Conservation (phyloP, 257 asterid genomes). For the Verbascum thapsus region DNA sequence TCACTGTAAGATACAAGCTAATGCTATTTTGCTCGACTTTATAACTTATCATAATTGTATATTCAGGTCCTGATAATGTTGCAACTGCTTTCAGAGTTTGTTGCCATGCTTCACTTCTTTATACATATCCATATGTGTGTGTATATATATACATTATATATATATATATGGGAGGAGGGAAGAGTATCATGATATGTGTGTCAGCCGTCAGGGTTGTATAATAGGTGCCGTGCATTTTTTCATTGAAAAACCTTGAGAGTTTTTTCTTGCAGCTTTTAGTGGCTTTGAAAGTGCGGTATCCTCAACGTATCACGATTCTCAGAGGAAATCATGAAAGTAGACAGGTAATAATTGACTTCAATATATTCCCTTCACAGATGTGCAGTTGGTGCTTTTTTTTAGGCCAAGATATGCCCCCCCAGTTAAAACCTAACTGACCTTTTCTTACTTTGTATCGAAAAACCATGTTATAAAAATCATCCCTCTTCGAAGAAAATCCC, state of each 20-base stretch:
- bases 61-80: conserved; percentile 10
- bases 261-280: conserved; percentile 59
- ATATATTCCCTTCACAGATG: neutral
- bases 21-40: conserved; percentile 7
- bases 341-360: conserved; percentile 43
- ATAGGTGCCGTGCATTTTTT: too few relatives aligned
- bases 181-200: neutral
- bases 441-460: neutral
- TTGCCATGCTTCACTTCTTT: neutral
- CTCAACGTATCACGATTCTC: conserved; percentile 72
- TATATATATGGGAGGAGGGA: too few relatives aligned
- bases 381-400: neutral
- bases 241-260: conserved; percentile 30
- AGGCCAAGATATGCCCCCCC: neutral
- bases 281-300: conserved; percentile 70
- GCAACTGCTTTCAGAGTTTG: neutral
- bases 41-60: conserved; percentile 18
- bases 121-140: too few relatives aligned
- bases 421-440: neutral
- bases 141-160: neutral
- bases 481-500: too few relatives aligned
- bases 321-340: conserved; percentile 81
- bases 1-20: conserved; percentile 51
- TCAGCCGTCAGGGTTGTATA: conserved; percentile 4
- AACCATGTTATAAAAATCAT: neutral